These are phyloP conservation scores for Kokia cookei DNA, from an alignment of 441 rosid genomes.

Conservation along the genomic window DNA sequence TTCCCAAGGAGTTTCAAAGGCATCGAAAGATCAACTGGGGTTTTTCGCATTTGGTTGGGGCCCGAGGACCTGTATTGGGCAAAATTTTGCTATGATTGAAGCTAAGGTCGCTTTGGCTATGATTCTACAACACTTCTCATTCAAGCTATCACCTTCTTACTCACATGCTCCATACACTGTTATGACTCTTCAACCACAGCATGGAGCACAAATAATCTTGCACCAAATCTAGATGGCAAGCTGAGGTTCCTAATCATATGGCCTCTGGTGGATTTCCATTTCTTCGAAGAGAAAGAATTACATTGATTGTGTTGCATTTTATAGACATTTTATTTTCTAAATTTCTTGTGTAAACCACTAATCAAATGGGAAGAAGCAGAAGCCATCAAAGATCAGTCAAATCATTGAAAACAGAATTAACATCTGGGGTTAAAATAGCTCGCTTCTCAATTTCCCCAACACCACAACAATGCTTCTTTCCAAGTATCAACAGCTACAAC, in stretches of 20 bases:
- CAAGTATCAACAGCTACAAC: slow-evolving; percentile 46
- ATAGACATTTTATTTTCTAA: neutral
- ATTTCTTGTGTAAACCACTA: neutral
- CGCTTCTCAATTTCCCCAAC: slow-evolving; percentile 68
- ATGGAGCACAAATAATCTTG: slow-evolving; percentile 42
- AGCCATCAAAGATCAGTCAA: slow-evolving; percentile 26
- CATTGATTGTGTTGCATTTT: neutral
- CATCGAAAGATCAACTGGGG: slow-evolving; percentile 28
- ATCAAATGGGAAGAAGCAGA: neutral
- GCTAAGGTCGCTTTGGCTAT: slow-evolving; percentile 42
- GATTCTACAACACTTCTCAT: slow-evolving; percentile 37
- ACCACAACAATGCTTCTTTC: slow-evolving; percentile 44
- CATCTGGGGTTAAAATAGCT: slow-evolving; percentile 58
- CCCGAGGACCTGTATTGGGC: slow-evolving; percentile 42
- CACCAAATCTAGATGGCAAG: slow-evolving; percentile 12
- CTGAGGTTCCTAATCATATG: neutral
- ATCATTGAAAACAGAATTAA: slow-evolving; percentile 43
- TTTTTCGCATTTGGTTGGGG: slow-evolving; percentile 49
- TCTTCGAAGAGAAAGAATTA: neutral
- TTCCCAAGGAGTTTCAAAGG: slow-evolving; percentile 35
- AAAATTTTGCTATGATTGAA: slow-evolving; percentile 43
- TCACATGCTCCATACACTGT: slow-evolving; percentile 42
- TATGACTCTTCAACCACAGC: slow-evolving; percentile 43
- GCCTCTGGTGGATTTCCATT: neutral
- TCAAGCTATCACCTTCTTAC: slow-evolving; percentile 43